Evolutionary conservation across 345 rosid species (phyloP).

Genomic region (Dipteronia dyeriana): DNA sequence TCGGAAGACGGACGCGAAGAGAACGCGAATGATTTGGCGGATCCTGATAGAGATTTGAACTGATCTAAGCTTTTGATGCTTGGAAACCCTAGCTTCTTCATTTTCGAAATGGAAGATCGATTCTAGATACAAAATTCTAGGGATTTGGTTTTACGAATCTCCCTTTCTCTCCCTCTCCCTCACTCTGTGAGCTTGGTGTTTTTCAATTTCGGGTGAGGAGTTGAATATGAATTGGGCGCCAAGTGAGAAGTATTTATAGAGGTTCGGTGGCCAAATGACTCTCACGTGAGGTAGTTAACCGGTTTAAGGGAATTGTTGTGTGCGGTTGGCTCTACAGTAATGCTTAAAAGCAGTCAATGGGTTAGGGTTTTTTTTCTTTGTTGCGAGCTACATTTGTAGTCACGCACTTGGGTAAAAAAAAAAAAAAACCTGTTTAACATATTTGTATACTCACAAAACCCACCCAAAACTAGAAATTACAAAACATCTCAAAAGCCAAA

Average conservation of each 20-base stretch:
- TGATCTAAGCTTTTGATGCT: slow-evolving; percentile 70
- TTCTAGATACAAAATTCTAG: slow-evolving; percentile 7
- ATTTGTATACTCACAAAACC: too few species aligned
- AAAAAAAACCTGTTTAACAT: too few species aligned
- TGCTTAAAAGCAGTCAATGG: too few species aligned
- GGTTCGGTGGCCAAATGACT: not conserved
- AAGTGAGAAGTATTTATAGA: not conserved
- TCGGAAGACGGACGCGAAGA: slow-evolving; percentile 56
- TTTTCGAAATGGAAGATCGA: slow-evolving; percentile 25
- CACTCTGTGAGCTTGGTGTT: not conserved
- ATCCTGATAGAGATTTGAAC: slow-evolving; percentile 49
- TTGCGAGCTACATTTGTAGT: too few species aligned
- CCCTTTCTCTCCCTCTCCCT: not conserved
- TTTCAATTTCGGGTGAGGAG: not conserved
- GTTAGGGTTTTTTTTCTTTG: too few species aligned
- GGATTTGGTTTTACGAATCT: slow-evolving; percentile 5
- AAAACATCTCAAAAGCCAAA: too few species aligned
- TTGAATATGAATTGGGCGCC: slow-evolving; percentile 15
- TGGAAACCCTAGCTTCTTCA: slow-evolving; percentile 78
- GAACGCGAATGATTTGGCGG: slow-evolving; percentile 54
- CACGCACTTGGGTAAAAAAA: too few species aligned
- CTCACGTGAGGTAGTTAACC: not conserved
- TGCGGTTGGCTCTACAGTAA: not conserved
- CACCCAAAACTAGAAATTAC: too few species aligned
- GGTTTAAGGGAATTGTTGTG: not conserved